Percentiles rank a stretch among this genome's conserved stretches.
Conservation (phyloP, 176 grass and related monocot species). For the Carex kokanica region DNA sequence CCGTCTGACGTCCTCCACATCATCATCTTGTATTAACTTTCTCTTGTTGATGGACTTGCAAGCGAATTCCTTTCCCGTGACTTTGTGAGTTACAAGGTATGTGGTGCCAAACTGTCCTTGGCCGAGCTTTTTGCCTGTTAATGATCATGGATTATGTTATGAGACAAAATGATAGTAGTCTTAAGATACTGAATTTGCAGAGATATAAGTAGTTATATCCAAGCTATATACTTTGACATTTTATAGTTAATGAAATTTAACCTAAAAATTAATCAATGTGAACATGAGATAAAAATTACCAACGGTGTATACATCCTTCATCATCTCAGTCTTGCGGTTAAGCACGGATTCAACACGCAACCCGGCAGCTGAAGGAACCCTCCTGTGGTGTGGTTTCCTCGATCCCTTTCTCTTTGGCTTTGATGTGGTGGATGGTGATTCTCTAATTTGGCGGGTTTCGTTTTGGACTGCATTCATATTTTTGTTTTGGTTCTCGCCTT, state of each 20-base stretch:
- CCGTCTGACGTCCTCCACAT: constrained; percentile 27
- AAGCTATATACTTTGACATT: not conserved
- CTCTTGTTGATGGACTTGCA: constrained; percentile 38
- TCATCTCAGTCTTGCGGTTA: constrained; percentile 28
- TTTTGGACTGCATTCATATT: not conserved
- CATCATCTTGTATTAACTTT: constrained; percentile 25
- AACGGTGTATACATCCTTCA: constrained; percentile 36
- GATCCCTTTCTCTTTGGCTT: constrained; percentile 3
- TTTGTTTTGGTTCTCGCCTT: not conserved
- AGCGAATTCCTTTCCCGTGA: constrained; percentile 25
- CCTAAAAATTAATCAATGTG: not conserved
- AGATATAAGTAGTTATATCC: not conserved
- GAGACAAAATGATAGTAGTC: not conserved
- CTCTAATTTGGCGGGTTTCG: not conserved
- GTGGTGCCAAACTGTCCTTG: constrained; percentile 35
- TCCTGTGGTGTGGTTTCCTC: constrained; percentile 26
- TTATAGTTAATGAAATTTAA: not conserved
- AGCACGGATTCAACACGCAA: constrained; percentile 30
- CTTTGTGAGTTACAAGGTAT: constrained; percentile 23
- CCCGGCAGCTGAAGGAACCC: constrained; percentile 13
- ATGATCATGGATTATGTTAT: not conserved
- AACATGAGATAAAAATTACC: constrained; percentile 15
- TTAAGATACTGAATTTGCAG: not conserved
- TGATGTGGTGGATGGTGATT: not conserved
- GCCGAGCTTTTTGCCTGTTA: constrained; percentile 26